phyloP scores from a whole-genome alignment of 495 filamentous ascomycete species.

The Aspergillus asperescens region DNA sequence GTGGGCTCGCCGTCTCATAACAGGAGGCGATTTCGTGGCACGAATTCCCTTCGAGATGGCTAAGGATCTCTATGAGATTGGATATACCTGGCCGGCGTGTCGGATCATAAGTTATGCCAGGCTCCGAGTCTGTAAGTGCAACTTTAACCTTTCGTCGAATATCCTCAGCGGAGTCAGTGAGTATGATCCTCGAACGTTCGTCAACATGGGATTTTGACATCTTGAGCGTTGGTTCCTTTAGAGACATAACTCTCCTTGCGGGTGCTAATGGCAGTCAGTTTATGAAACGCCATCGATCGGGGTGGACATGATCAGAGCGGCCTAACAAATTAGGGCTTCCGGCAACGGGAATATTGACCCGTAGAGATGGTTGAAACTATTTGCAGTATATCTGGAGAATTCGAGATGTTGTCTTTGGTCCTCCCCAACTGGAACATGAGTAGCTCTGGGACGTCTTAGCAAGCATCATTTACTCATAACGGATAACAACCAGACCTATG shows the following conservation, averaged over 20 bases:
- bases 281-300: neutral
- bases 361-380: conserved; percentile 75
- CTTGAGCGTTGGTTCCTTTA: conserved; percentile 67
- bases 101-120: conserved; percentile 66
- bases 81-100: conserved; percentile 68
- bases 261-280: conserved; percentile 46
- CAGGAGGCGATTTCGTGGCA: conserved; percentile 53
- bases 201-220: conserved; percentile 88
- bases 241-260: conserved; percentile 82
- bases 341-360: conserved; percentile 59
- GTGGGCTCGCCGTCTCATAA: conserved; percentile 47
- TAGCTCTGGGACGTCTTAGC: conserved; percentile 51
- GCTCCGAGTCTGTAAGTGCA: conserved; percentile 71
- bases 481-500: conserved; percentile 52
- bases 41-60: conserved; percentile 53
- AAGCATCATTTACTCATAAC: conserved; percentile 9
- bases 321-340: conserved; percentile 69
- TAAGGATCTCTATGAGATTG: conserved; percentile 75
- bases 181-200: conserved; percentile 67
- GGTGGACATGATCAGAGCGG: neutral
- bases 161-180: conserved; percentile 59
- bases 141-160: conserved; percentile 62
- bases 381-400: conserved; percentile 77
- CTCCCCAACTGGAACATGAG: conserved; percentile 92
- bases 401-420: conserved; percentile 94